Evolutionary conservation across 257 asterid genomes (phyloP), one percentile per base, ranked within the genome.

Genomic region (Asclepias syriaca): DNA sequence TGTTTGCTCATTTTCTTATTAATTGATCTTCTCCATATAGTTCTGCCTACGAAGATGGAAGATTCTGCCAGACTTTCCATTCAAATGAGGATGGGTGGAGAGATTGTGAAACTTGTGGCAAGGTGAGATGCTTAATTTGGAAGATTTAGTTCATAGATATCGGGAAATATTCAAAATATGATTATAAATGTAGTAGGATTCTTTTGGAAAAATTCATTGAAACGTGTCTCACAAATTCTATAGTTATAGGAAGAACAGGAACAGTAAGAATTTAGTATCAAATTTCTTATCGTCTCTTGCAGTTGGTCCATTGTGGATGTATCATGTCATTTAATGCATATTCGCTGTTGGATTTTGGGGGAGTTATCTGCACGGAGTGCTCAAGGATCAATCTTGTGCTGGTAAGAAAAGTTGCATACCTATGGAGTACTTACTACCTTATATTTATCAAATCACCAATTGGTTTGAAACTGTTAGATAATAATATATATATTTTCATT

Each of bases 221-320:
- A 45, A 39, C 15, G 8, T 54, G 48, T 74, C 27, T 48, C 15
- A 14, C 21, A 55, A 19, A 40, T 57, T 56, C 24, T 22, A 29
- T 11, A 18, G 1, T 37, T 50, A 5, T 24, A 39, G 70, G 66
- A 39, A 59, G 71, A 22, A 37, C 0, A 12, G 8, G 45, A 24
- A 57, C 46, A 55, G 15, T 57, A 67, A 54, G 65, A 43, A 69
- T 34, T 55, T 27, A 24, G 43, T 46, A 37, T 24, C 63, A 12
- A 55, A 51, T 5, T 66, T 66, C 29, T 14, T 14, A 27, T 43
- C 37, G 27, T 71, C 40, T 16, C 55, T 37, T 68, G 84, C 92
- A 87, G 97, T 70, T 82, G 84, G 81, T 91, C 81, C 97, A 91
- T 75, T 91, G 97, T 83, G 97, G 97, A 77, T 91, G 96, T 68